phyloP scores from a whole-genome alignment of 345 rosid genomes.

The Iberis pinnata region DNA sequence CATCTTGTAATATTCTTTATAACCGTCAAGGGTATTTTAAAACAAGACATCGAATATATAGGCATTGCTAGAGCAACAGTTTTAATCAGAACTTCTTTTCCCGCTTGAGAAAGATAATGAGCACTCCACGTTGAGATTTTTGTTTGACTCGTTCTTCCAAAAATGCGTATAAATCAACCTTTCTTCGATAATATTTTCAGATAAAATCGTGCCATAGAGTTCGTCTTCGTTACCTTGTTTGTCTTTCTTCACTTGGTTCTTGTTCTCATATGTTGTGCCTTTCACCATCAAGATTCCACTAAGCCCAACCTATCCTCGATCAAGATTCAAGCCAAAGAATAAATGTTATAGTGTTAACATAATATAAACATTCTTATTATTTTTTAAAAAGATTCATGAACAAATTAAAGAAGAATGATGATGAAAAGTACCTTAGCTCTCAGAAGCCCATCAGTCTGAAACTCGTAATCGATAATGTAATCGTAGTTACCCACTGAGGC shows the following conservation, averaged over 20 bases:
- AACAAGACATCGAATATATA: no score
- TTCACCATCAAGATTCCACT: constrained; percentile 70
- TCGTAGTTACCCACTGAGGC: constrained; percentile 66
- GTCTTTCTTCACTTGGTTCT: constrained; percentile 36
- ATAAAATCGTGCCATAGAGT: constrained; percentile 38
- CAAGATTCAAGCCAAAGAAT: not conserved
- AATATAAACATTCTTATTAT: no score
- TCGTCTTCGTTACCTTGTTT: no score
- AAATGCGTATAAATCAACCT: no score
- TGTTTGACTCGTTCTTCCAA: no score
- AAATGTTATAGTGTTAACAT: constrained; percentile 16
- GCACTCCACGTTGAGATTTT: no score
- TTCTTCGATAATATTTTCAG: constrained; percentile 58
- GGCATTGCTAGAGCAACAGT: no score
- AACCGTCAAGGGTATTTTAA: no score
- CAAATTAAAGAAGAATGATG: not conserved
- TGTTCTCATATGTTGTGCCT: constrained; percentile 38
- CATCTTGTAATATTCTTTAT: no score
- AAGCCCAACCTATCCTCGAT: constrained; percentile 42
- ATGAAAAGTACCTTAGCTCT: constrained; percentile 40
- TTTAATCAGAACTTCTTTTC: no score
- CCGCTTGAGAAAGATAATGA: no score
- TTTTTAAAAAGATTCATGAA: no score
- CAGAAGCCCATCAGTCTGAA: constrained; percentile 64
- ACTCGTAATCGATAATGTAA: constrained; percentile 65